Evolutionary conservation across 768 basidiomycete genomes (phyloP), one percentile per base, ranked within the genome.

Genomic region (Trametes punicea): DNA sequence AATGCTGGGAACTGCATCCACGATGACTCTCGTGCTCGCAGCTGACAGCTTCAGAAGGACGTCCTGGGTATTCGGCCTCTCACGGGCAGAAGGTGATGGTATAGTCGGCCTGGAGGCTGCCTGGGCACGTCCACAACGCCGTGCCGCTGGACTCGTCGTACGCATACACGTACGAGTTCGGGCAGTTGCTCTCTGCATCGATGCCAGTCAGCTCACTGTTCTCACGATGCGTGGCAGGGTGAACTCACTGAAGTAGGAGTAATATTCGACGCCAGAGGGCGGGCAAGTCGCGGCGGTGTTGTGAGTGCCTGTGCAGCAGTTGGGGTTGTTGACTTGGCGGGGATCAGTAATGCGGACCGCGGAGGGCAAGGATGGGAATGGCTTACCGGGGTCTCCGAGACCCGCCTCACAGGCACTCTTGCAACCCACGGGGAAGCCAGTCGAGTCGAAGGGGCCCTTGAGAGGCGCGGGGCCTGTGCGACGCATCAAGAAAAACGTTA

Each of bases 291-390:
- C 68, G 2, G 82, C 67, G 4, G 80, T 82, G 66, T 67, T 69
- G 69, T 77, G 72, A 33, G 66, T 69, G 10, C 86, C 86, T 11
- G 77, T 77, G 72, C 86, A 88, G 67, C 86, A 87, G 63, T 85
- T 84, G 5, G 75, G 69, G 21, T 83, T 84, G 70, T 87, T 78
- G 33, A 62, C 81, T 69, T 49, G 3, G 29, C 8, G 26, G 13
- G 27, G 15, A 21, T 15, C 6, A 23, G 47, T 23, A 23, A 47
- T 13, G 21, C 25, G 49, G 27, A 44, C n/a, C 16, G 27, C 29
- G 31, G 15, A 23, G 13, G n/a, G n/a, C 34, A 34, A 20, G 34
- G n/a, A 21, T 6, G 20, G 1, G 25, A 1, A 13, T 27, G 9
- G 34, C 52, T 34, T 49, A 73, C 72, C 55, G 4, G 60, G 66